Conservation (phyloP, 129 eudicot genomes). For the Rutidosis leptorrhynchoides region DNA sequence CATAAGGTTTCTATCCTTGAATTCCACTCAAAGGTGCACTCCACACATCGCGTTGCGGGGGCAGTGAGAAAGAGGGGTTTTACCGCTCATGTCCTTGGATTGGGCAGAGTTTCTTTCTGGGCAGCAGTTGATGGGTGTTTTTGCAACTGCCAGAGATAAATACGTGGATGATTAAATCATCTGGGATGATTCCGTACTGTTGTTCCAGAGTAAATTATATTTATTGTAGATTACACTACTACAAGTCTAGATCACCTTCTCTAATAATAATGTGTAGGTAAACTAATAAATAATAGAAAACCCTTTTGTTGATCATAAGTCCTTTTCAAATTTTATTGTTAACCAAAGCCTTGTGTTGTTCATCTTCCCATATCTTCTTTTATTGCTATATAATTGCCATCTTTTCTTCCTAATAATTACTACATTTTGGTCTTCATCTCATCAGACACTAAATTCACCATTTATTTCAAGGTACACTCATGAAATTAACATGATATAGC, state of each 20-base stretch:
- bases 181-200: too few relatives aligned
- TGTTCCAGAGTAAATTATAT: too few relatives aligned
- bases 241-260: conserved; percentile 11
- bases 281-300: conserved; percentile 16
- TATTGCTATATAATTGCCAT: conserved; percentile 19
- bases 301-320: conserved; percentile 7
- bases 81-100: too few relatives aligned
- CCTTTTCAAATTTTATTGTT: conserved; percentile 43
- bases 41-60: too few relatives aligned
- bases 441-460: conserved; percentile 8
- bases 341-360: conserved; percentile 52
- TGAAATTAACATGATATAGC: conserved; percentile 26
- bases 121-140: too few relatives aligned
- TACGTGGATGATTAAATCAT: too few relatives aligned
- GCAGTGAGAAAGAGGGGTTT: too few relatives aligned
- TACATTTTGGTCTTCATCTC: conserved; percentile 18
- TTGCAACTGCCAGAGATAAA: too few relatives aligned
- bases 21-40: too few relatives aligned
- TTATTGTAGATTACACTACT: background rate
- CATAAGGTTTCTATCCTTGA: too few relatives aligned
- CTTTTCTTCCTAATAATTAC: conserved; percentile 21
- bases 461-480: conserved; percentile 28
- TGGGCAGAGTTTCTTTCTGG: too few relatives aligned
- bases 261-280: conserved; percentile 20
- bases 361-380: conserved; percentile 21